Conservation (phyloP, 129 eudicot genomes). For the Logfia minima region DNA sequence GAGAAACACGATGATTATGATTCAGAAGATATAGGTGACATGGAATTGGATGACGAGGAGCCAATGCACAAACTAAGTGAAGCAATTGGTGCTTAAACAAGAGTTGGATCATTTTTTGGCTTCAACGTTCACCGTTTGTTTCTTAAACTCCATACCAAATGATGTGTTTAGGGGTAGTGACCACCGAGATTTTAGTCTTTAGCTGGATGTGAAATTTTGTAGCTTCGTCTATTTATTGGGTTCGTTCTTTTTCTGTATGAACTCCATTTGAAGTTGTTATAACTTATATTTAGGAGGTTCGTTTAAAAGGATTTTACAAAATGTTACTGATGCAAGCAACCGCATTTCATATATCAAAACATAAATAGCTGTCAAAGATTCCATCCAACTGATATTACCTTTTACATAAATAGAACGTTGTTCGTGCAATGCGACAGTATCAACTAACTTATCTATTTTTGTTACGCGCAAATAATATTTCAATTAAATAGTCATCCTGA, state of each 20-base stretch:
- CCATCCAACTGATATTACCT: no score
- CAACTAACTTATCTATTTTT: no score
- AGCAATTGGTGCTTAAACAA: conserved; percentile 13
- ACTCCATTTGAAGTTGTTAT: conserved; percentile 9
- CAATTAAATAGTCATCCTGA: no score
- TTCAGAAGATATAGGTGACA: conserved; percentile 35
- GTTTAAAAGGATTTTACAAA: no score
- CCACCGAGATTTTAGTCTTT: neutral
- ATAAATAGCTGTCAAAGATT: no score
- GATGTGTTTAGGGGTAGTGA: conserved; percentile 1
- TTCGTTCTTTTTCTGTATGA: neutral
- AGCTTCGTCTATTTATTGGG: conserved; percentile 14
- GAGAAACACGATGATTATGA: conserved; percentile 30
- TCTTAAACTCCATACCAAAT: conserved; percentile 8
- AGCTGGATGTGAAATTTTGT: conserved; percentile 31
- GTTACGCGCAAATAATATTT: no score
- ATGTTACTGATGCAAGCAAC: neutral
- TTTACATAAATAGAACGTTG: no score
- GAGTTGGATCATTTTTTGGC: neutral
- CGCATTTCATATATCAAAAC: no score
- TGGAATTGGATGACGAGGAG: conserved; percentile 25
- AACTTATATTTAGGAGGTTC: neutral
- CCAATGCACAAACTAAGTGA: conserved; percentile 23
- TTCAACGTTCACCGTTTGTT: conserved; percentile 2
- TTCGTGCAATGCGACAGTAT: no score